phyloP scores from a whole-genome alignment of 2,329 filamentous ascomycete genomes.

The Pseudovirgaria hyperparasitica region DNA sequence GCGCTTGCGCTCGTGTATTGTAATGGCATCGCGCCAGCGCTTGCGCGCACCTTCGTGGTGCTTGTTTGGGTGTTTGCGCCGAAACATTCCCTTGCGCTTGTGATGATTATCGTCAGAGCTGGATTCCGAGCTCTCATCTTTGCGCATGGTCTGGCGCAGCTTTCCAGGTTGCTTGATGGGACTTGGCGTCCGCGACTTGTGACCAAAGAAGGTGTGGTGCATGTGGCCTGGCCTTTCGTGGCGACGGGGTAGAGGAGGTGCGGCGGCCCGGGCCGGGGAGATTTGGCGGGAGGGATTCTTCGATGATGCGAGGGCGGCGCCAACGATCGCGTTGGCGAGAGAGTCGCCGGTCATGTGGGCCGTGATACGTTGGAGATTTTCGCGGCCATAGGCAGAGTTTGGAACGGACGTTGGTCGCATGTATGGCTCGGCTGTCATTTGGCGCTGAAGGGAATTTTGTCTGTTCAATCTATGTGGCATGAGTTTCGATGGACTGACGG shows the following conservation, averaged over 20 bases:
- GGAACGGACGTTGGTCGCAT: constrained; percentile 15
- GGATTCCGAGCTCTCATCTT: constrained; percentile 27
- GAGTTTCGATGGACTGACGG: too few species aligned
- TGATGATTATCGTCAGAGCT: constrained; percentile 43
- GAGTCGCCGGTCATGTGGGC: constrained; percentile 47
- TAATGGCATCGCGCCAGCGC: constrained; percentile 66
- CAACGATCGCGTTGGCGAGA: constrained; percentile 62
- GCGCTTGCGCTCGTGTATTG: constrained; percentile 58
- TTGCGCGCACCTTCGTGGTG: constrained; percentile 66
- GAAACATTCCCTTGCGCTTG: constrained; percentile 37
- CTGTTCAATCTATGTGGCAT: too few species aligned
- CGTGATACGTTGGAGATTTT: constrained; percentile 23
- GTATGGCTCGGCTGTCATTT: not conserved
- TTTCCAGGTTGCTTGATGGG: constrained; percentile 36
- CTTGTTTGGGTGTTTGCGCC: constrained; percentile 48
- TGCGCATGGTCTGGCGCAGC: constrained; percentile 55
- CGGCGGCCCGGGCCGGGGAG: constrained; percentile 19
- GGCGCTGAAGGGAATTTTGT: too few species aligned
- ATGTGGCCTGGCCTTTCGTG: constrained; percentile 27
- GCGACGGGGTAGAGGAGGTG: constrained; percentile 27
- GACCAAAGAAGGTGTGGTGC: constrained; percentile 22
- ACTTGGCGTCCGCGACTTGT: constrained; percentile 26
- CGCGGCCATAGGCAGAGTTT: constrained; percentile 27
- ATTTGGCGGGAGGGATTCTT: constrained; percentile 32
- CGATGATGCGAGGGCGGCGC: constrained; percentile 57